These are phyloP conservation scores for Solanum tarapatanum DNA, from an alignment of 257 asterid species.

Conservation along the genomic window DNA sequence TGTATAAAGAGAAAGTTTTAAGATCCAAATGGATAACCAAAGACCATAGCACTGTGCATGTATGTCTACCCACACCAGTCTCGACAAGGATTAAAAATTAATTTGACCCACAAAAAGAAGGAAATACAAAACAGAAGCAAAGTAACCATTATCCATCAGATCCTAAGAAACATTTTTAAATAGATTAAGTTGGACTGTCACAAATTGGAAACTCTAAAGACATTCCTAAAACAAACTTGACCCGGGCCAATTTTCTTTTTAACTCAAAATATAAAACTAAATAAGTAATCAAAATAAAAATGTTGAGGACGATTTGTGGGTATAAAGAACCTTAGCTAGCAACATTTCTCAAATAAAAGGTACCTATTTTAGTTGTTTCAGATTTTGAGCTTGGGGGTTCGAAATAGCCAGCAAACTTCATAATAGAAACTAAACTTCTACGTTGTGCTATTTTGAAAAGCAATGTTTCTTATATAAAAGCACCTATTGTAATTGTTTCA, in stretches of 20 bases:
- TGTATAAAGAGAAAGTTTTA: not conserved
- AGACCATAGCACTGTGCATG: not conserved
- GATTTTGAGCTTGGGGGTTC: not conserved
- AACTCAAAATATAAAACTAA: not conserved
- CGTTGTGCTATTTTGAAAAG: not conserved
- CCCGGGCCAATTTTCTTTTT: not conserved
- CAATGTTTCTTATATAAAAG: not conserved
- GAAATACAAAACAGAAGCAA: not conserved
- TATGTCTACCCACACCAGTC: not conserved
- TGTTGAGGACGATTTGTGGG: not conserved
- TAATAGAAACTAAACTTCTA: not conserved
- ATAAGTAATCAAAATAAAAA: not conserved
- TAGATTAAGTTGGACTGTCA: not conserved
- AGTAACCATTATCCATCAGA: not conserved
- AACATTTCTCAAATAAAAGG: not conserved
- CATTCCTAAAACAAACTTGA: not conserved
- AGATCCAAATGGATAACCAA: not conserved
- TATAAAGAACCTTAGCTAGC: not conserved
- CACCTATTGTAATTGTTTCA: not conserved
- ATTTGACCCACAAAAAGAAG: not conserved
- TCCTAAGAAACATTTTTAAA: not conserved
- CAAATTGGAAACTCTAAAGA: not conserved
- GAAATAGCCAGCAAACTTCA: not conserved
- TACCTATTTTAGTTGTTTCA: not conserved
- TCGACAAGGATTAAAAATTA: not conserved